Evolutionary conservation across 78 protist genomes (phyloP).

Genomic region (Cavenderia fasciculata): DNA sequence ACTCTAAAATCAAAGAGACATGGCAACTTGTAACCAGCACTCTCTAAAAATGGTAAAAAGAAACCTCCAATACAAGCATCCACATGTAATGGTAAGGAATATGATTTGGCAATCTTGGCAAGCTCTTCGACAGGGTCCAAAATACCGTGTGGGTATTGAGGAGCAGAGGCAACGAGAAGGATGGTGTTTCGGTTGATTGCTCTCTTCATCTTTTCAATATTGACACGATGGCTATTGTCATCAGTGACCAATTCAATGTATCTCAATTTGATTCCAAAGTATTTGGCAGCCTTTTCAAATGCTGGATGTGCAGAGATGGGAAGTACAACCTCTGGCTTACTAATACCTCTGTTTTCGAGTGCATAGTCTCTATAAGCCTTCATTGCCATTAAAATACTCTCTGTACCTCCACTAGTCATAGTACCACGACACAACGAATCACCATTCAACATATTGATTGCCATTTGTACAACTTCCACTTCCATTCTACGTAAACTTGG

Average conservation of each 20-base stretch:
- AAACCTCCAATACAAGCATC: constrained; percentile 94
- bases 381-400: constrained; percentile 70
- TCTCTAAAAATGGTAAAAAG: constrained; percentile 83
- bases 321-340: constrained; percentile 68
- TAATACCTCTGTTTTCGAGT: neutral
- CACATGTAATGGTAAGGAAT: constrained; percentile 84
- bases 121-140: constrained; percentile 85
- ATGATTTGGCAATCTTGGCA: constrained; percentile 62
- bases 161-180: constrained; percentile 85
- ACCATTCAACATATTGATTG: constrained; percentile 79
- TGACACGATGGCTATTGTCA: constrained; percentile 6
- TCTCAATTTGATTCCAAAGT: constrained; percentile 45
- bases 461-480: constrained; percentile 87
- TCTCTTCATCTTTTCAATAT: constrained; percentile 16
- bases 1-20: constrained; percentile 85
- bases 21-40: constrained; percentile 34
- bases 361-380: constrained; percentile 81
- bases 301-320: constrained; percentile 78
- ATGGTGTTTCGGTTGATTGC: constrained; percentile 79
- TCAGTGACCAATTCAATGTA: constrained; percentile 16
- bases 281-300: constrained; percentile 69
- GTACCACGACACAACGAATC: constrained; percentile 28
- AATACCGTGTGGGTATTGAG: constrained; percentile 89
- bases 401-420: constrained; percentile 78
- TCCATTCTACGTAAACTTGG: constrained; percentile 91